These are phyloP conservation scores for Myxozyma lipomycoides DNA, from an alignment of 805 yeast species.

Conservation along the genomic window DNA sequence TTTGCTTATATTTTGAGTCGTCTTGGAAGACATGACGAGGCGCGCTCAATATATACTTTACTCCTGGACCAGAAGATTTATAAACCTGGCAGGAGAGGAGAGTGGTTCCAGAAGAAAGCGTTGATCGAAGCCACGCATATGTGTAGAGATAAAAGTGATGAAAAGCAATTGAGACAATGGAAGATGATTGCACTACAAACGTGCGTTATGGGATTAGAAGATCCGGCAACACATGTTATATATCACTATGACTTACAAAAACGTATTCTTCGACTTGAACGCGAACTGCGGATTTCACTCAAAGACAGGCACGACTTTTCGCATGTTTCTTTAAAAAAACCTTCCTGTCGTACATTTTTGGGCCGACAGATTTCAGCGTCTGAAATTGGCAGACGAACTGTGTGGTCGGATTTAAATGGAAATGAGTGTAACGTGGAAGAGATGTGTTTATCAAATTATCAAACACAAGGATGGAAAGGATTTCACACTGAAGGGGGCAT, in stretches of 20 bases:
- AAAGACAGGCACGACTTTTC: conserved; percentile 15
- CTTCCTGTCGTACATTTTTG: conserved; percentile 11
- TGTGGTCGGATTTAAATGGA: conserved; percentile 20
- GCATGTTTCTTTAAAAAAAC: conserved; percentile 14
- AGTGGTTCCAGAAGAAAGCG: conserved; percentile 28
- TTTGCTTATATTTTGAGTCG: conserved; percentile 16
- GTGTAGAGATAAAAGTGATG: conserved; percentile 7
- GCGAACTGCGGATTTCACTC: conserved; percentile 16
- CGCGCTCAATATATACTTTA: conserved; percentile 13
- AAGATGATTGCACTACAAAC: conserved; percentile 19
- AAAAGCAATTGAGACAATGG: conserved; percentile 14
- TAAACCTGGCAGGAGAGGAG: conserved; percentile 27
- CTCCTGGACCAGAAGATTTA: conserved; percentile 19
- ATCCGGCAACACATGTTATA: conserved; percentile 25
- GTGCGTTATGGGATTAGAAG: conserved; percentile 24
- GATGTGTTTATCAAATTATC: conserved; percentile 36
- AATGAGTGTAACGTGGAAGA: conserved; percentile 35
- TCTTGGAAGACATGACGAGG: conserved; percentile 9
- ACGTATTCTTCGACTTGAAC: conserved; percentile 23
- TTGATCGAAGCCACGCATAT: conserved; percentile 20
- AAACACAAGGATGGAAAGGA: conserved; percentile 34
- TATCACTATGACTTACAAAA: conserved; percentile 26
- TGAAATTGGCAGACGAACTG: conserved; percentile 13
- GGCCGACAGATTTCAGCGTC: conserved; percentile 14
- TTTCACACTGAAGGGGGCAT: conserved; percentile 39